A percentile compares a stretch with the other conserved stretches of the same genome.
These are phyloP conservation scores for Leishmania major DNA, from an alignment of 208 protist species.

Conservation along the genomic window DNA sequence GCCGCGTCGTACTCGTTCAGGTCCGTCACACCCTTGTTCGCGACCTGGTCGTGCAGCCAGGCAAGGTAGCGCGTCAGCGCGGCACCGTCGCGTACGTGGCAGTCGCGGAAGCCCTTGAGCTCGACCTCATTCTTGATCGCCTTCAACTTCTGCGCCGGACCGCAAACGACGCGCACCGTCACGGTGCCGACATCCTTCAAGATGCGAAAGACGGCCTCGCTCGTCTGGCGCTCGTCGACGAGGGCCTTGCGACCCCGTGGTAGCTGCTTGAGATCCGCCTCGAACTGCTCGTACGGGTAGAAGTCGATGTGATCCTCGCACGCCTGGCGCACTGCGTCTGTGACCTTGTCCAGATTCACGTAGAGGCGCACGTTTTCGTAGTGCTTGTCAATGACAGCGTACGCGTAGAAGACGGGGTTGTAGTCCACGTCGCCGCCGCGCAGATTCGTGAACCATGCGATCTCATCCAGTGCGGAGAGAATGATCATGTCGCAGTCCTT, in stretches of 20 bases:
- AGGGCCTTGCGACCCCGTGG: conserved; percentile 48
- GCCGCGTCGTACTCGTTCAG: conserved; percentile 90
- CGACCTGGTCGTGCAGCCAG: conserved; percentile 88
- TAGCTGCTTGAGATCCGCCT: conserved; percentile 44
- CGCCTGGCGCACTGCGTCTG: conserved; percentile 22
- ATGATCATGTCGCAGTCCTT: conserved; percentile 66
- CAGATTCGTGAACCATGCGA: conserved; percentile 94
- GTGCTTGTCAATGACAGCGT: conserved; percentile 66
- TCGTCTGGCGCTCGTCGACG: conserved; percentile 76
- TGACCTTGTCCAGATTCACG: conserved; percentile 34
- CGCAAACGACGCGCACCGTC: conserved; percentile 53
- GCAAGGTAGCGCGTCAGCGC: conserved; percentile 93
- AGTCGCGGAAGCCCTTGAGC: conserved; percentile 90
- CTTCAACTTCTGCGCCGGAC: conserved; percentile 85
- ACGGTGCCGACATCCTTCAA: conserved; percentile 37
- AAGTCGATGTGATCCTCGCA: conserved; percentile 48
- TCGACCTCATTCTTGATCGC: conserved; percentile 93
- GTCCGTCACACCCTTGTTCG: conserved; percentile 47
- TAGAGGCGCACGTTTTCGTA: conserved; percentile 41
- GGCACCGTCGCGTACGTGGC: conserved; percentile 93
- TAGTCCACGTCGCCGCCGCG: conserved; percentile 86
- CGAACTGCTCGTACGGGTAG: conserved; percentile 77
- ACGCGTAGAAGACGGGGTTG: conserved; percentile 93
- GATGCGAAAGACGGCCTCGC: conserved; percentile 58
- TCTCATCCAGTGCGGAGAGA: conserved; percentile 91